Conservation (phyloP, 768 basidiomycete genomes). For the Xerocomellus amylosporus region DNA sequence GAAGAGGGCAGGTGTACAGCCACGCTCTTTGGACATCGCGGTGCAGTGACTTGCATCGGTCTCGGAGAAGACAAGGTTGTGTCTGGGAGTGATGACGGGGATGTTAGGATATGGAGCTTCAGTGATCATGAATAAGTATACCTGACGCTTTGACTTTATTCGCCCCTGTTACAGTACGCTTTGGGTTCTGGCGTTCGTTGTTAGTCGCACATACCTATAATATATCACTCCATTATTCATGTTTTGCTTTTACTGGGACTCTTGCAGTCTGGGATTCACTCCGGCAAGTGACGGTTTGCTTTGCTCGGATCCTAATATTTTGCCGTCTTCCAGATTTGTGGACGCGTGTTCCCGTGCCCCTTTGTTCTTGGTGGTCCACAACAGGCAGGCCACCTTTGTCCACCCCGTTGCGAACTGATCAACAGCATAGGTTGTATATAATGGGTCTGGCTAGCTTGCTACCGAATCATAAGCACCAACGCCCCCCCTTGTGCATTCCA, state of each 20-base stretch:
- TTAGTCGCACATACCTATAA: not conserved
- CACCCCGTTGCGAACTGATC: not conserved
- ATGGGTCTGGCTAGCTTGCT: not conserved
- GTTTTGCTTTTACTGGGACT: not conserved
- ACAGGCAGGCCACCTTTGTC: conserved; percentile 12
- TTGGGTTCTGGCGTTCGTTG: not conserved
- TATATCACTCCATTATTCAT: conserved; percentile 6
- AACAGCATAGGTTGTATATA: conserved; percentile 12
- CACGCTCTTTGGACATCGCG: conserved; percentile 91
- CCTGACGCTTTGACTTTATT: not conserved
- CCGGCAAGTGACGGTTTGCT: not conserved
- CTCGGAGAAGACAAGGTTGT: conserved; percentile 94
- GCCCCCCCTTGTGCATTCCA: conserved; percentile 1
- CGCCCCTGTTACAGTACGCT: not conserved
- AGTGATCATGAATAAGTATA: conserved; percentile 30
- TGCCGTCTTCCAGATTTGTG: conserved; percentile 1
- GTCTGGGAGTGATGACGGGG: conserved; percentile 93
- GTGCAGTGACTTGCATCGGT: conserved; percentile 87
- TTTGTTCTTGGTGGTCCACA: conserved; percentile 13
- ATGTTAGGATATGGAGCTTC: conserved; percentile 82
- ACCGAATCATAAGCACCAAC: not conserved
- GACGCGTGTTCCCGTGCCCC: not conserved
- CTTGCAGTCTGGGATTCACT: too few species aligned
- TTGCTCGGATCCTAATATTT: not conserved
- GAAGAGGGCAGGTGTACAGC: conserved; percentile 85